Conservation (phyloP, 1,284 basidiomycete genomes). For the Leccinum pachyderme region DNA sequence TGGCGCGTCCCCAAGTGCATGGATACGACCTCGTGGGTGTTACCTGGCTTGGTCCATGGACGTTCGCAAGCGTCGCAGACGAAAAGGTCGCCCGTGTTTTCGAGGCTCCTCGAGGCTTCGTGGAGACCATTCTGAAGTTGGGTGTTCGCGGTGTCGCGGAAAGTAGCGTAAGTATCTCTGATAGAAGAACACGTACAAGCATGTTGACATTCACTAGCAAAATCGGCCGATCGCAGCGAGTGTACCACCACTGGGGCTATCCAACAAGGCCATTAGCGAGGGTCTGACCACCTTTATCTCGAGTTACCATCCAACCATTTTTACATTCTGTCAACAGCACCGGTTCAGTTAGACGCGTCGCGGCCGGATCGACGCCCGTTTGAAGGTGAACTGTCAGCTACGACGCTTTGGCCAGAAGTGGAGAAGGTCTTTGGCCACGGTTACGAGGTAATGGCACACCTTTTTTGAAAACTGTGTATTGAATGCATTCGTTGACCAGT, state of each 20-base stretch:
- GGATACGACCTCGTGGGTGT: slow-evolving; percentile 90
- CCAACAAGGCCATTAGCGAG: slow-evolving; percentile 64
- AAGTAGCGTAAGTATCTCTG: slow-evolving; percentile 39
- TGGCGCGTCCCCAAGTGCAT: slow-evolving; percentile 89
- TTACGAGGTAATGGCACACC: slow-evolving; percentile 73
- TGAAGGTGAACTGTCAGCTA: slow-evolving; percentile 78
- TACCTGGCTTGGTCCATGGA: slow-evolving; percentile 71
- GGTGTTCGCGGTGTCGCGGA: slow-evolving; percentile 47
- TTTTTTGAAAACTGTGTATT: slow-evolving; percentile 11
- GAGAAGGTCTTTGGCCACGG: slow-evolving; percentile 99
- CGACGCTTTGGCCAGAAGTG: slow-evolving; percentile 94
- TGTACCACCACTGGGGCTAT: slow-evolving; percentile 75
- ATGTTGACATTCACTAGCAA: slow-evolving; percentile 19
- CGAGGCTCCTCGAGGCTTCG: slow-evolving; percentile 80
- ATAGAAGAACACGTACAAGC: not conserved
- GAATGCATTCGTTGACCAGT: slow-evolving; percentile 42
- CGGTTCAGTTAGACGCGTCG: slow-evolving; percentile 12
- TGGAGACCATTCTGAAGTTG: slow-evolving; percentile 55
- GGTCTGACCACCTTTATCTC: slow-evolving; percentile 37
- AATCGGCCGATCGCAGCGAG: slow-evolving; percentile 57
- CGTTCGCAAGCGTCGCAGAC: slow-evolving; percentile 85
- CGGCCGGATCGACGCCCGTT: slow-evolving; percentile 59
- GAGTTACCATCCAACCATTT: not conserved
- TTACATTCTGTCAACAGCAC: slow-evolving; percentile 15
- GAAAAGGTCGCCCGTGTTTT: slow-evolving; percentile 93